Evolutionary conservation across 495 filamentous ascomycete species (phyloP).

Genomic region (Podospora pseudopauciseta): DNA sequence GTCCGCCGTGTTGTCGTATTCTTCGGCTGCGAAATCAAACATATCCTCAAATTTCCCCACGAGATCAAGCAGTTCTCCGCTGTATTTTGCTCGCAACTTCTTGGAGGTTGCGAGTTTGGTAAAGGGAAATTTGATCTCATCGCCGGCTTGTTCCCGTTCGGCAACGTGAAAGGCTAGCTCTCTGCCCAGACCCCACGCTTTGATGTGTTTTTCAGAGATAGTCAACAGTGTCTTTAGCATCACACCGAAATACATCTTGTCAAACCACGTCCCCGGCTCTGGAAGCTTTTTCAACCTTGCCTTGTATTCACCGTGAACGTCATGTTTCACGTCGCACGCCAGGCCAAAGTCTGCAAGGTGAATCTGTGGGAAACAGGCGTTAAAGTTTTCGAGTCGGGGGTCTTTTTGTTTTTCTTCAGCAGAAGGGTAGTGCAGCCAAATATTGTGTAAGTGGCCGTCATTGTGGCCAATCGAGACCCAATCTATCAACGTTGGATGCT

Average conservation of each 20-base stretch:
- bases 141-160: not conserved
- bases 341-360: slow-evolving; percentile 4
- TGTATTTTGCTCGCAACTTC: not conserved
- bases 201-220: not conserved
- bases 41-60: not conserved
- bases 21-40: not conserved
- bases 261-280: slow-evolving; percentile 8
- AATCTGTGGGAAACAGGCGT: slow-evolving; percentile 12
- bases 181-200: not conserved
- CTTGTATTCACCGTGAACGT: not conserved
- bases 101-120: not conserved
- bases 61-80: not conserved
- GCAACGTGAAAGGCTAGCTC: not conserved
- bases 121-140: not conserved
- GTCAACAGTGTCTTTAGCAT: not conserved
- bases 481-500: not conserved
- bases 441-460: not conserved
- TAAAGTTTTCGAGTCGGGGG: slow-evolving; percentile 1
- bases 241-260: slow-evolving; percentile 10
- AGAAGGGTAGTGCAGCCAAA: slow-evolving; percentile 12
- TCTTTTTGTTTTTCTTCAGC: slow-evolving; percentile 13
- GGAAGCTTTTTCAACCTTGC: not conserved
- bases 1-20: not conserved
- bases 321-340: not conserved
- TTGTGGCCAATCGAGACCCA: not conserved